These are phyloP conservation scores for Bimuria novae-zelandiae DNA, from an alignment of 2,329 filamentous ascomycete species.

Conservation along the genomic window DNA sequence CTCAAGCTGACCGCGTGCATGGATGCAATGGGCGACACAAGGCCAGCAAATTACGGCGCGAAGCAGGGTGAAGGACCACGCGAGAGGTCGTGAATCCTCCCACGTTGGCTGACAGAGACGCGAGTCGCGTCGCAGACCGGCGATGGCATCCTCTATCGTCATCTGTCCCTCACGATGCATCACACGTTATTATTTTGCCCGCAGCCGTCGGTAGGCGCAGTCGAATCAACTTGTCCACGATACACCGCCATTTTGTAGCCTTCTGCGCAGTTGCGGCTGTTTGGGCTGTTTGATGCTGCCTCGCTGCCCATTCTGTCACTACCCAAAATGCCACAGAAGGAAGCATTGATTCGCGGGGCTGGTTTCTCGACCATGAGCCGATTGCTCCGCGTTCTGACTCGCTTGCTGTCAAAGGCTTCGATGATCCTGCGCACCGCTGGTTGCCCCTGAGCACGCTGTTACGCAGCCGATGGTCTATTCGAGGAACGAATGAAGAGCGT, in stretches of 20 bases:
- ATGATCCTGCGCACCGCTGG: constrained; percentile 18
- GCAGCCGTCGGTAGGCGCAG: constrained; percentile 11
- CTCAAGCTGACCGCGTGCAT: constrained; percentile 30
- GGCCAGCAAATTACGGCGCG: constrained; percentile 38
- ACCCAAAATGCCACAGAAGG: constrained; percentile 14
- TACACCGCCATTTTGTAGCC: constrained; percentile 41
- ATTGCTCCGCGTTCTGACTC: constrained; percentile 34
- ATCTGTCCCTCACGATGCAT: too few relatives aligned
- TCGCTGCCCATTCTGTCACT: constrained; percentile 23
- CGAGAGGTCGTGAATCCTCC: constrained; percentile 36
- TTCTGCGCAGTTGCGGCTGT: constrained; percentile 32
- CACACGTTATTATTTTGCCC: too few relatives aligned
- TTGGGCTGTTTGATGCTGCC: constrained; percentile 30
- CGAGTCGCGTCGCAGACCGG: constrained; percentile 71
- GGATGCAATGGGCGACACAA: constrained; percentile 23
- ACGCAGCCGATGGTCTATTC: constrained; percentile 15
- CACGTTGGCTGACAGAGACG: constrained; percentile 52
- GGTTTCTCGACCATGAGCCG: constrained; percentile 34
- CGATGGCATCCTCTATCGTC: constrained; percentile 25
- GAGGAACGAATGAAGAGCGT: constrained; percentile 18
- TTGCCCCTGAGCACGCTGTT: constrained; percentile 26
- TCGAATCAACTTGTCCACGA: not conserved
- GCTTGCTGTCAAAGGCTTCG: constrained; percentile 22
- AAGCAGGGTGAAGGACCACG: constrained; percentile 21
- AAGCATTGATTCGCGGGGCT: constrained; percentile 25